Percentiles rank a stretch among this genome's conserved stretches.
phyloP scores from a whole-genome alignment of 495 filamentous ascomycete species.

The Rostrohypoxylon terebratum region DNA sequence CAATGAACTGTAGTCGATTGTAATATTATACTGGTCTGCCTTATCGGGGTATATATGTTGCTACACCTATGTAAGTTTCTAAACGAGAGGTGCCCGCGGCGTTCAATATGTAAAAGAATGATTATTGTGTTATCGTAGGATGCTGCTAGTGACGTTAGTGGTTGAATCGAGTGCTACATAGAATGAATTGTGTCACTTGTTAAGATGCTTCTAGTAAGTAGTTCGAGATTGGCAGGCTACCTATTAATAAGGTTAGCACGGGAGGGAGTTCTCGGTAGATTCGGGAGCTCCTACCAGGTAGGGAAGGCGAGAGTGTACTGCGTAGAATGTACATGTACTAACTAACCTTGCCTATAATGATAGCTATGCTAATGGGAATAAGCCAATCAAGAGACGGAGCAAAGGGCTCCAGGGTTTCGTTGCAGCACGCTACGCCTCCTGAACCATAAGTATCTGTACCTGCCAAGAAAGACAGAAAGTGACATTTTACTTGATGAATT shows the following conservation, averaged over 20 bases:
- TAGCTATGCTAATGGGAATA: conserved; percentile 4
- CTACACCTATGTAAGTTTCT: not conserved
- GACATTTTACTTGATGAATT: conserved; percentile 29
- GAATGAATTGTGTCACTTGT: not conserved
- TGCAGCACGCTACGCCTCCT: not conserved
- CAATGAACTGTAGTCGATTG: not conserved
- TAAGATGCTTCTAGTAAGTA: conserved; percentile 14
- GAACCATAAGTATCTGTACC: conserved; percentile 35
- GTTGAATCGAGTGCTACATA: not conserved
- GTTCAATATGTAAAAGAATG: not conserved
- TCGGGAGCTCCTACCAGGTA: conserved; percentile 35
- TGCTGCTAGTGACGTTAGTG: not conserved
- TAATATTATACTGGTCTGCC: not conserved
- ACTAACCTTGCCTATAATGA: conserved; percentile 20
- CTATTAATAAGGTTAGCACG: conserved; percentile 20
- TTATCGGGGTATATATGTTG: not conserved
- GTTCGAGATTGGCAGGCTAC: conserved; percentile 9
- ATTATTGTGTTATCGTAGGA: not conserved
- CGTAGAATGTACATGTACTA: conserved; percentile 10
- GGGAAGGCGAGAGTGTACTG: not conserved
- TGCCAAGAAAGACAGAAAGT: conserved; percentile 41
- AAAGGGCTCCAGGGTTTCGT: not conserved
- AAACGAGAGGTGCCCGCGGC: not conserved
- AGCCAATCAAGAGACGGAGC: conserved; percentile 23
- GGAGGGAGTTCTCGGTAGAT: conserved; percentile 33